Conservation (phyloP, 345 rosid genomes). For the Aquilaria sinensis region DNA sequence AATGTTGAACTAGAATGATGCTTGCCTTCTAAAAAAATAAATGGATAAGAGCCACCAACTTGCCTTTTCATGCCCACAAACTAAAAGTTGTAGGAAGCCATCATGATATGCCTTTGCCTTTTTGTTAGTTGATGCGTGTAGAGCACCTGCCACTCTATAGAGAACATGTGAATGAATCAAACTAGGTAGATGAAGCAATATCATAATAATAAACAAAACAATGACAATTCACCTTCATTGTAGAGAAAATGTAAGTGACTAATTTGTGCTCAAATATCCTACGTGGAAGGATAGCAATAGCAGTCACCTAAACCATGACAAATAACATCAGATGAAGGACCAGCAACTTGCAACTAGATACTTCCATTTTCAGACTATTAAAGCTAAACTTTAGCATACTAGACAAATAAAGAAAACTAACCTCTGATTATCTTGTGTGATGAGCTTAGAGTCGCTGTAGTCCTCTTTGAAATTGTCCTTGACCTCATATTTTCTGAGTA, state of each 20-base stretch:
- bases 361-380: too few relatives aligned
- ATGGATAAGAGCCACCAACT: constrained; percentile 21
- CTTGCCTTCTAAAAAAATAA: constrained; percentile 5
- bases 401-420: constrained; percentile 11
- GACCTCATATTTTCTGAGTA: constrained; percentile 23
- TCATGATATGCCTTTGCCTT: constrained; percentile 59
- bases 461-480: constrained; percentile 15
- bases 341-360: too few relatives aligned
- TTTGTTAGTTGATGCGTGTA: constrained; percentile 51
- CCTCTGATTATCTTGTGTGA: constrained; percentile 67
- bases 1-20: neutral
- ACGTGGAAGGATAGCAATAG: too few relatives aligned
- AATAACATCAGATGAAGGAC: too few relatives aligned
- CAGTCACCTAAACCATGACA: neutral
- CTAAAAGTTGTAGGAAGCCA: constrained; percentile 37
- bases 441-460: constrained; percentile 43
- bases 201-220: neutral
- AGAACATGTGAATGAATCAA: neutral
- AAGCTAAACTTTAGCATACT: neutral
- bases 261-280: too few relatives aligned
- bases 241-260: neutral
- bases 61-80: constrained; percentile 37
- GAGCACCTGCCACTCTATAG: constrained; percentile 43
- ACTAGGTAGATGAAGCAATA: neutral
- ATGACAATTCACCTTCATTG: too few relatives aligned